Base-by-base conservation (phyloP, 768 basidiomycete genomes). In the Boletus sp. region DNA sequence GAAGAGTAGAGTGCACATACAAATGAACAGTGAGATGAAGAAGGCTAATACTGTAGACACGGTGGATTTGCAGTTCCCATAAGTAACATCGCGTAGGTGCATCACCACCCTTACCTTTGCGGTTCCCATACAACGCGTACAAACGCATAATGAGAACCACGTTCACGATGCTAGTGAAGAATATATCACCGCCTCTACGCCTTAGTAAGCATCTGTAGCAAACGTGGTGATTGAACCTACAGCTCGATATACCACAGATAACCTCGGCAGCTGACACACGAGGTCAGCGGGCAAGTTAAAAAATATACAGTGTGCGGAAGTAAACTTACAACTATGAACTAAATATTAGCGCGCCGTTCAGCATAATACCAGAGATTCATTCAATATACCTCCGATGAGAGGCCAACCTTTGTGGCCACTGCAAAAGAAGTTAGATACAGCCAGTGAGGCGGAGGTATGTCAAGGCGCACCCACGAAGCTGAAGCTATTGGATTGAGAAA, bases 111-210 rank as follows among this genome's bases (percentile, higher is more conserved):
- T 43, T 43, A 54, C 53, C 40, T 43, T 37, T 54, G 14, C 53
- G 46, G 13, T 37, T 42, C 34, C 47, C 25, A 10, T 50, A 54
- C 32, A 54, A 30, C 4, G 53, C 53, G 9, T 54, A 50, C 8
- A 54, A 37, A 10, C 53, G 47, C 41, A 54, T 17, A 9, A 38
- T 43, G 21, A 54, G 53, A 29, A 54, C 50, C 6, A 42, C 11
- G 17, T 54, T 54, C 8, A 54, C 53, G 21, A 37, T 23, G n/a
- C 9, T 54, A 14, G 48, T 50, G 41, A 43, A 54, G 32, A 54
- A 50, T 7, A 50, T 50, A 9, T 54, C 41, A 29, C 53, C 53
- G 21, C 19, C 48, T 41, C 53, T 54, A 38, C 5, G 9, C 13
- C 10, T 8, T 8, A 9, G 27, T 54, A 29, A 54, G 32, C 8